Base-by-base conservation (phyloP, 2,329 filamentous ascomycete species). In the Colletotrichum sidae region DNA sequence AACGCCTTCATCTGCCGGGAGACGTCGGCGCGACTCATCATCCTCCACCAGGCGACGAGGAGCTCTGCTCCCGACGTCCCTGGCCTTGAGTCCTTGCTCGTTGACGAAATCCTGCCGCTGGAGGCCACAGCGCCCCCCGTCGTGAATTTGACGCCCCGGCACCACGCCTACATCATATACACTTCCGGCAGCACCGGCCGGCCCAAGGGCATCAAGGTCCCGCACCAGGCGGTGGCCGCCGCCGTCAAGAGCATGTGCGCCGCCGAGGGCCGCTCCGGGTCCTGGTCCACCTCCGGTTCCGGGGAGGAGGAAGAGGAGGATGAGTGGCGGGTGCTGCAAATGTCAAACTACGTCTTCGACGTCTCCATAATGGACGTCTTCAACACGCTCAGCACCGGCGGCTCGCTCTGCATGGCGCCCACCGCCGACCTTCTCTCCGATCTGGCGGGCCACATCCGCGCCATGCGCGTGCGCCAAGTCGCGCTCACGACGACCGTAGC, bases 1-100 rank as follows among this genome's bases (percentile, higher is more conserved):
- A 71, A 71, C 39, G 49, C 53, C 0, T 70, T 68, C 49, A 70
- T 72, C 8, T 65, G 69, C 11, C 44, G 61, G 25, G 70, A 72
- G 33, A 60, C 65, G 0, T 37, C 37, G 0, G 68, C 70, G 2
- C 68, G 53, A 17, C 47, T 70, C 5, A 33, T 68, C 8, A 56
- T 71, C 44, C 67, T 34, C 7, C 53, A 42, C 33, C 47, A 54
- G 41, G 47, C 60, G 39, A 46, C 69, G 54, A 39, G 37, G 7
- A 15, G 25, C 6, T 51, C 44, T 15, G 35, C 12, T 17, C 10
- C 7, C 4, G 13, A 60, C 12, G 41, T 41, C 11, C 37, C 41
- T 9, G 44, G 50, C n/a, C 7, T 55, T 11, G 25, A 55, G n/a
- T 17, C 9, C 6, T 13, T 55, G 41, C 5, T 47, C 50, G 2